Evolutionary conservation across 306 rosid species (phyloP), one percentile per base, ranked within the genome.

Genomic region (Malus orientalis): DNA sequence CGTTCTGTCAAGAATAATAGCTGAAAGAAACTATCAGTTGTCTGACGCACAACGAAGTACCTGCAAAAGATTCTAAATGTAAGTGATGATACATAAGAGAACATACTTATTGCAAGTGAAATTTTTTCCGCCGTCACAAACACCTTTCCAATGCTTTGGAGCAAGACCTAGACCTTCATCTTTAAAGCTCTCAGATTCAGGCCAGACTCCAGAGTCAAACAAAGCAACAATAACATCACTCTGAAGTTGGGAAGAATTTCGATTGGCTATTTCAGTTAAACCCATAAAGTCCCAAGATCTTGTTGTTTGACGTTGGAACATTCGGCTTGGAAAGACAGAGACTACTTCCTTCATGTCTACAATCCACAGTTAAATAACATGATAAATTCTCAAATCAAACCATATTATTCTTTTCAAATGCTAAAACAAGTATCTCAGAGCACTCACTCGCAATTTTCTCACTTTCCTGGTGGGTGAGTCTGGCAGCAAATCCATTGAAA

Each of bases 211-310:
- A 4, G 44, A 30, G 55, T 83, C 84, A 0, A 79, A 4, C n/a
- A 83, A 70, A 44, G 73, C 86, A 27, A 83, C 45, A 12, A 79
- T 59, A 8, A 61, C 30, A 22, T 83, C 60, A 27, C 78, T 79
- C 63, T 79, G 78, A 16, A n/a, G 42, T 38, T 38, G 78, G 1
- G 76, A 7, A 1, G 59, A 32, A 27, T 38, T 71, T 32, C 81
- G 53, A 3, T 4, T 22, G 1, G 44, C 51, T 19, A 25, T 42
- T 59, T 62, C 27, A 4, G 42, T 3, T 12, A 83, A 64, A 11
- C 75, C 81, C 78, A 83, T 75, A 77, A 83, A 83, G 15, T 82
- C 86, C 86, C 80, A 82, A 14, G 82, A 74, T 15, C 77, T 69
- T 58, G 70, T 69, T n/a, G 81, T 77, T 23, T 77, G 75, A 18